These are phyloP conservation scores for Ajuga chamaepitys DNA, from an alignment of 257 asterid genomes.

Conservation along the genomic window DNA sequence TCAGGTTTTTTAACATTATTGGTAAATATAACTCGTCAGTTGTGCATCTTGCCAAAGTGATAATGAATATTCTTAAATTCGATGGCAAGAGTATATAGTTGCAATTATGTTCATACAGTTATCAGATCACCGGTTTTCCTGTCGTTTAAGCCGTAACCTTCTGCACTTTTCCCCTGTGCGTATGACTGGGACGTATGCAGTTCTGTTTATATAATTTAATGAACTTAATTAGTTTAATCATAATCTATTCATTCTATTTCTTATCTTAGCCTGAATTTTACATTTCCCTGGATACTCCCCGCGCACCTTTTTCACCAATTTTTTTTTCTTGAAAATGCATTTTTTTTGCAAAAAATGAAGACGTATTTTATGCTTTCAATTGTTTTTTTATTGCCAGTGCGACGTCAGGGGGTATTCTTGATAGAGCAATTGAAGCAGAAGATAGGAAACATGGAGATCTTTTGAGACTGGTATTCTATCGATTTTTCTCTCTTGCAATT, in stretches of 20 bases:
- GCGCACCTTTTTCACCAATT: not conserved
- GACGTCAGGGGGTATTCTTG: conserved; percentile 88
- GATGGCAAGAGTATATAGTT: not conserved
- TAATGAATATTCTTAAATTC: not conserved
- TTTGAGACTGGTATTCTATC: conserved; percentile 59
- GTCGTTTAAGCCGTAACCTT: not conserved
- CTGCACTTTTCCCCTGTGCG: not conserved
- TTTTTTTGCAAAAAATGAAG: not conserved
- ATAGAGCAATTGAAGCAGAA: conserved; percentile 88
- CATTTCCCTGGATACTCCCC: not conserved
- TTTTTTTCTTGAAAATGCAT: not conserved
- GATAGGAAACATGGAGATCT: conserved; percentile 79
- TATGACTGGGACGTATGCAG: not conserved
- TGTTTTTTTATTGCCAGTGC: conserved; percentile 41
- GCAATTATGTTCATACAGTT: not conserved
- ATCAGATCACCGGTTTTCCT: not conserved
- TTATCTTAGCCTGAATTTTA: not conserved
- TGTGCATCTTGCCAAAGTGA: not conserved
- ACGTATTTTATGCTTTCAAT: conserved; percentile 5
- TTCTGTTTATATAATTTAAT: not conserved
- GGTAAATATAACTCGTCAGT: not conserved
- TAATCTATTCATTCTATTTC: not conserved
- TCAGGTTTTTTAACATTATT: not conserved
- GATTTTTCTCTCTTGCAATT: not conserved
- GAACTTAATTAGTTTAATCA: not conserved